These are phyloP conservation scores for Pseudogymnoascus sp. DNA, from an alignment of 2,329 filamentous ascomycete genomes.

Conservation along the genomic window DNA sequence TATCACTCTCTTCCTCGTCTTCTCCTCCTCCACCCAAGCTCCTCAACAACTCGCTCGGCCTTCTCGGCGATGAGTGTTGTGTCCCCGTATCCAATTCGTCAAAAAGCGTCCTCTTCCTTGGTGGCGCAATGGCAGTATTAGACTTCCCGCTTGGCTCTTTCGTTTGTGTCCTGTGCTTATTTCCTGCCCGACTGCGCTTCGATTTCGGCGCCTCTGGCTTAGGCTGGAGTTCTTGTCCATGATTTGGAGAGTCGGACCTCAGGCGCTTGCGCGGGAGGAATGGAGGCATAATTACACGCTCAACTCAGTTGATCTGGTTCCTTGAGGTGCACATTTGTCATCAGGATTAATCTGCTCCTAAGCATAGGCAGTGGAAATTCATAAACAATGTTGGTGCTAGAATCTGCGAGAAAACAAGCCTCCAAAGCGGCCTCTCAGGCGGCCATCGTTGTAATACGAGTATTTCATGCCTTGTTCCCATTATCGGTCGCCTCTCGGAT, in stretches of 20 bases:
- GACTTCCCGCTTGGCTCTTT: constrained; percentile 22
- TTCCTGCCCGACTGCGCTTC: constrained; percentile 15
- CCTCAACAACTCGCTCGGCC: constrained; percentile 35
- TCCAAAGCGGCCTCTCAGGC: neutral
- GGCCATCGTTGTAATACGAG: neutral
- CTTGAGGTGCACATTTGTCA: neutral
- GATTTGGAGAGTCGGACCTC: constrained; percentile 38
- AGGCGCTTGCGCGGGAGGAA: constrained; percentile 58
- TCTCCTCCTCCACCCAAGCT: constrained; percentile 38
- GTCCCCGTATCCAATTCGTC: constrained; percentile 47
- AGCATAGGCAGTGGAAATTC: neutral
- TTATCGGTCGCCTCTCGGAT: neutral
- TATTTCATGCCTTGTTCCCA: neutral
- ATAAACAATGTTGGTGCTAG: neutral
- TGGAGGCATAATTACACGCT: constrained; percentile 49
- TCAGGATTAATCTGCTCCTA: neutral
- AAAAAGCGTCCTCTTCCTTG: constrained; percentile 49
- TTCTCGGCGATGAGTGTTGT: constrained; percentile 15
- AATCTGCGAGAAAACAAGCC: neutral
- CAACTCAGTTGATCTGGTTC: neutral
- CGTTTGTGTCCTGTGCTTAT: constrained; percentile 20
- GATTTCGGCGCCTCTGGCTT: constrained; percentile 17
- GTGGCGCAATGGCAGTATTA: constrained; percentile 19
- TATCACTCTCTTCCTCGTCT: constrained; percentile 27
- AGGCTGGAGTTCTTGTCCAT: constrained; percentile 17